Evolutionary conservation across 140 eudicot species (phyloP), one percentile per base, ranked within the genome.

Genomic region (Anethum foeniculum): DNA sequence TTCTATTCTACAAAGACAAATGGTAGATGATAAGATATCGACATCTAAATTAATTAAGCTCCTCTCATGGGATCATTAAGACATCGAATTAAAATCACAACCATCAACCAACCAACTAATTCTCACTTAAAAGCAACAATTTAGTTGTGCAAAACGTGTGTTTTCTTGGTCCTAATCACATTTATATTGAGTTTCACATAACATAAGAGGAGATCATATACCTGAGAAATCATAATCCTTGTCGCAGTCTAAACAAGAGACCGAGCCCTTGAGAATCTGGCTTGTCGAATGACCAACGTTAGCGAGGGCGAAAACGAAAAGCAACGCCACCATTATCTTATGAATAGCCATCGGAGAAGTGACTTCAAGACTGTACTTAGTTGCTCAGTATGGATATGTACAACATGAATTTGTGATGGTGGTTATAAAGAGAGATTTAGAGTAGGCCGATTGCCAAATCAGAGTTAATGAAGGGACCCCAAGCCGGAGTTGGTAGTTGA

Each of bases 181-280:
- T 68, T 67, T 28, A 5, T 10, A 13, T 68, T 68, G 1, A 30
- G 7, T 9, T 13, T 27, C 14, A 68, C 16, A 28, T 48, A 28
- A 5, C 36, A 14, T 14, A 7, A 16, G 30, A 76, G 82, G 71
- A 81, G 46, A 13, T 32, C 68, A 6, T 25, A 15, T 67, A 88
- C 96, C 94, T 81, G 90, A 82, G 28, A 88, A 84, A 71, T 87
- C 86, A 13, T 52, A 80, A 65, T 75, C 62, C 6, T 14, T 67
- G 64, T 54, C 47, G 56, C 97, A 92, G 81, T 92, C 97, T 13
- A 90, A 85, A 72, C 97, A 92, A 79, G 82, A 56, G 23, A 92
- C 88, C 0, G 86, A 85, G 77, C 92, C 90, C 86, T 82, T 86
- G 64, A 90, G 48, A 41, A 83, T 76, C 80, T 84, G 88, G 78